Conservation (phyloP, 495 filamentous ascomycete species). For the Penicillium simplicissimum region DNA sequence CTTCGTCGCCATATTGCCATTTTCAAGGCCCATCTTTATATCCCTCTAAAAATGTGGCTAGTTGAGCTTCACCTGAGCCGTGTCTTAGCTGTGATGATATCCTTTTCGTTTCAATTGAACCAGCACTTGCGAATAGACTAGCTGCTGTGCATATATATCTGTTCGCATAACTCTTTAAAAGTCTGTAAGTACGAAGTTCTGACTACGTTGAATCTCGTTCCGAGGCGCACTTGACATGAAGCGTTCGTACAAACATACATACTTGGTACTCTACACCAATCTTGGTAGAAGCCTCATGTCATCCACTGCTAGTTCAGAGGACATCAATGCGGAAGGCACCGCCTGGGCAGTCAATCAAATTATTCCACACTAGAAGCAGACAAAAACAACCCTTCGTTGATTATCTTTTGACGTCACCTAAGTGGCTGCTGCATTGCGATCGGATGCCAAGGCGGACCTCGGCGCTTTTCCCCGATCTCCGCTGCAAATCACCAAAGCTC, state of each 20-base stretch:
- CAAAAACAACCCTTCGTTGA: constrained; percentile 1
- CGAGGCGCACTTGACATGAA: neutral
- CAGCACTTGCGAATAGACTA: neutral
- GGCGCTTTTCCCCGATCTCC: constrained; percentile 27
- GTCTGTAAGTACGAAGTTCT: neutral
- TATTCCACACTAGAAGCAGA: neutral
- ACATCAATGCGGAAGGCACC: neutral
- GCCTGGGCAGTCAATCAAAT: neutral
- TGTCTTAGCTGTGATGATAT: constrained; percentile 29
- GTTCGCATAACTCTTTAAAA: neutral
- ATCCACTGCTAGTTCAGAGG: neutral
- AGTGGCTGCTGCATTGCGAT: constrained; percentile 7
- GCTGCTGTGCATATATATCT: neutral
- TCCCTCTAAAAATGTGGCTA: neutral
- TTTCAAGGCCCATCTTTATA: neutral
- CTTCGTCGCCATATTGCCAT: neutral
- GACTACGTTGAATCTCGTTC: neutral
- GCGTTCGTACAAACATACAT: neutral
- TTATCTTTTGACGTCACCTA: constrained; percentile 33
- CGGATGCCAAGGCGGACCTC: constrained; percentile 28
- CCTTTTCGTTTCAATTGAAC: constrained; percentile 11
- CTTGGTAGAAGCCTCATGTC: neutral
- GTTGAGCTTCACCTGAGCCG: constrained; percentile 12
- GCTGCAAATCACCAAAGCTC: constrained; percentile 16
- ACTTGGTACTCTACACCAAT: neutral